Percentiles rank a stretch among this genome's conserved stretches.
These are phyloP conservation scores for Lodderomyces pseudojiufengensis DNA, from an alignment of 1,139 yeast genomes.

Conservation along the genomic window DNA sequence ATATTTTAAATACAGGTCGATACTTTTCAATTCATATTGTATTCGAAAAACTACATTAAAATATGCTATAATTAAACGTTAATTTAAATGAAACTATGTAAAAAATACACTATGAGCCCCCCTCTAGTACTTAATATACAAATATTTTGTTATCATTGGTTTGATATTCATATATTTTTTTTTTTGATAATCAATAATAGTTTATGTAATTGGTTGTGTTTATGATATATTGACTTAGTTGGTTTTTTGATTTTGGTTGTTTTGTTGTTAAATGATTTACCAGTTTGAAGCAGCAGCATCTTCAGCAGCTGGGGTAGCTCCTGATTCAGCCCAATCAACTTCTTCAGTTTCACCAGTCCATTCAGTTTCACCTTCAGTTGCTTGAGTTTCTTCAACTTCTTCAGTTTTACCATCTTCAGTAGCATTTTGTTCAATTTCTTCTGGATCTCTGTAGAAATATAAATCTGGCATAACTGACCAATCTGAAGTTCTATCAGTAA, in stretches of 20 bases:
- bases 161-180: constrained; percentile 1
- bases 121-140: constrained; percentile 4
- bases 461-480: constrained; percentile 99
- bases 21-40: no score
- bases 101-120: constrained; percentile 13
- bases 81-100: constrained; percentile 12
- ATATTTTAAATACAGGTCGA: no score
- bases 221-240: constrained; percentile 1
- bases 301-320: constrained; percentile 69
- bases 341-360: constrained; percentile 60
- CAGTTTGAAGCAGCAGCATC: constrained; percentile 69
- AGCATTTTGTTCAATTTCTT: constrained; percentile 89
- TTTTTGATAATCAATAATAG: background rate
- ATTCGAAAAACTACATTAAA: no score
- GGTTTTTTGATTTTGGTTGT: background rate
- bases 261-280: constrained; percentile 23
- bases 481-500: constrained; percentile 94
- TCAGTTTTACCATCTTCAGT: constrained; percentile 62
- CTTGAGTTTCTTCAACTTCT: constrained; percentile 49
- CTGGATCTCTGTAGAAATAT: constrained; percentile 99
- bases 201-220: constrained; percentile 3
- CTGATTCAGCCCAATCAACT: constrained; percentile 61
- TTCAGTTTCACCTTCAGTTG: constrained; percentile 47
- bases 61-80: constrained; percentile 3
- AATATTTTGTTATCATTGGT: constrained; percentile 2